Conservation (phyloP, 495 filamentous ascomycete species). For the Cercophora sp. region DNA sequence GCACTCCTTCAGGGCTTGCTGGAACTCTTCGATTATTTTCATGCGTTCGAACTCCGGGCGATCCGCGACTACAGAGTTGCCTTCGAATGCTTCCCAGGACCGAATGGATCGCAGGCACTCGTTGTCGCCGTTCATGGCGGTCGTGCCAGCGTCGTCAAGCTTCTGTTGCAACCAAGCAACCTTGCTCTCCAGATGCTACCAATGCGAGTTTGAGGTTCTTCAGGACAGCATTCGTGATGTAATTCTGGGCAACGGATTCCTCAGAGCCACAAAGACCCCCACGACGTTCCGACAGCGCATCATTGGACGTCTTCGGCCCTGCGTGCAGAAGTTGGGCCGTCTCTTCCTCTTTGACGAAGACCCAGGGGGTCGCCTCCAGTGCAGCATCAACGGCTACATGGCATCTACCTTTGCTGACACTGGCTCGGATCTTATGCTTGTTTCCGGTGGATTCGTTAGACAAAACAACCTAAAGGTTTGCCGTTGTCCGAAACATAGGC, state of each 20-base stretch:
- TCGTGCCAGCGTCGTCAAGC: background rate
- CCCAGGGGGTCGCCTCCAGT: background rate
- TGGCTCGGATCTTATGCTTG: conserved; percentile 2
- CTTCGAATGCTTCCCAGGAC: background rate
- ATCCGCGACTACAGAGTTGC: background rate
- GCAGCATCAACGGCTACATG: background rate
- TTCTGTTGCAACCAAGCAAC: background rate
- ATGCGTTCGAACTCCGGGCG: background rate
- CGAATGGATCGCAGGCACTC: background rate
- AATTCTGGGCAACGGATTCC: background rate
- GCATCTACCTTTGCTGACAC: background rate
- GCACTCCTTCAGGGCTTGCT: background rate
- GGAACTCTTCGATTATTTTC: background rate
- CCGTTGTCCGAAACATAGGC: background rate
- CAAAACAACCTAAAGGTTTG: background rate
- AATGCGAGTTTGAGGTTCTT: background rate
- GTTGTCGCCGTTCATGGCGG: background rate
- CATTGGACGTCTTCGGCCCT: background rate
- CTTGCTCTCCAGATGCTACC: background rate
- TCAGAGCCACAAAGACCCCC: background rate
- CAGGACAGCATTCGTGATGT: background rate
- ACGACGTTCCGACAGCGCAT: background rate
- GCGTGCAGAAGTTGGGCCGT: background rate
- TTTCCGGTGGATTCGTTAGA: background rate
- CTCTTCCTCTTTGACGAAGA: conserved; percentile 1